Percentiles rank a stretch among this genome's conserved stretches.
Evolutionary conservation across 1,139 yeast genomes (phyloP).

Genomic region (Candida tropicalis): DNA sequence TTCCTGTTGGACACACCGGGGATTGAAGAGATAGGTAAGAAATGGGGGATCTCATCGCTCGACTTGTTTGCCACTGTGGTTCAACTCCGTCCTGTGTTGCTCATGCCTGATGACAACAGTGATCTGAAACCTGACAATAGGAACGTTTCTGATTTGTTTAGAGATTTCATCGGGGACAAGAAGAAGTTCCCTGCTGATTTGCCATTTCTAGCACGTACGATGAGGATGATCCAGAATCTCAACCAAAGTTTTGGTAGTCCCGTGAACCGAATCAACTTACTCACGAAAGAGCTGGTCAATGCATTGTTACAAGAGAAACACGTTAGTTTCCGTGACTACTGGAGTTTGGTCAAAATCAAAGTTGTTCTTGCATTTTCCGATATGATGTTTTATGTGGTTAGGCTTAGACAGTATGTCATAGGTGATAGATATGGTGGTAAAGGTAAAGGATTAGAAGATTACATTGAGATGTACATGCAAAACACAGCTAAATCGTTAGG

Average conservation of each 20-base stretch:
- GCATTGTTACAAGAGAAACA: slow-evolving; percentile 21
- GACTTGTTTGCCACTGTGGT: slow-evolving; percentile 66
- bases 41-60: slow-evolving; percentile 75
- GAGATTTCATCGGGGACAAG: slow-evolving; percentile 58
- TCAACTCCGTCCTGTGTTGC: slow-evolving; percentile 48
- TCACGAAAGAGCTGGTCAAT: slow-evolving; percentile 57
- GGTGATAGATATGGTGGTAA: slow-evolving; percentile 37
- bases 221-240: slow-evolving; percentile 73
- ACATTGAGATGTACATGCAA: slow-evolving; percentile 45
- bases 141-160: slow-evolving; percentile 25
- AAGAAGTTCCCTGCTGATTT: slow-evolving; percentile 68
- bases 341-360: slow-evolving; percentile 34
- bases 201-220: slow-evolving; percentile 66
- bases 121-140: slow-evolving; percentile 12
- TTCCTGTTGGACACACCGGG: slow-evolving; percentile 54
- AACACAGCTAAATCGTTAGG: slow-evolving; percentile 47
- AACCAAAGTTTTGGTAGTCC: slow-evolving; percentile 72
- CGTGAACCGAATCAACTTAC: slow-evolving; percentile 65
- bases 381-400: slow-evolving; percentile 40
- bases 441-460: slow-evolving; percentile 49
- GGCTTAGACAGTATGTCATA: slow-evolving; percentile 40
- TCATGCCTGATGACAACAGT: slow-evolving; percentile 17
- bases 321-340: slow-evolving; percentile 23
- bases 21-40: slow-evolving; percentile 49
- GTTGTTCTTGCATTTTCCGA: slow-evolving; percentile 46